A percentile compares a stretch with the other conserved stretches of the same genome.
These are phyloP conservation scores for Ambrosia hybrid DNA, from an alignment of 140 eudicot genomes.

Conservation along the genomic window DNA sequence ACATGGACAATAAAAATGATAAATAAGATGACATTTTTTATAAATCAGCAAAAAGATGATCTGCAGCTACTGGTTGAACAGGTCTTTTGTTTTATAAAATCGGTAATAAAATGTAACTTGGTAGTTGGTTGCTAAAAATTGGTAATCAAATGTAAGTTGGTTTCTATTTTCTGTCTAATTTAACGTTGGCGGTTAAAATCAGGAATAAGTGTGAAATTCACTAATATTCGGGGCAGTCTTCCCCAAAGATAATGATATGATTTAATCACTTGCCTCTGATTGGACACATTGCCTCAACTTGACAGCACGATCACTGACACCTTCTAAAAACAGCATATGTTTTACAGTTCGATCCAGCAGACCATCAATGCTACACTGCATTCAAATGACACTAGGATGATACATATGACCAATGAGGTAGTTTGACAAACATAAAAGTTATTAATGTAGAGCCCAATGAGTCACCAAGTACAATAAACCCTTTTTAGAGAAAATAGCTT, in stretches of 20 bases:
- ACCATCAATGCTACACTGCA: constrained; percentile 96
- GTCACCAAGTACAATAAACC: neutral
- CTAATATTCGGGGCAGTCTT: neutral
- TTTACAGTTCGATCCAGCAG: constrained; percentile 69
- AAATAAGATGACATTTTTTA: neutral
- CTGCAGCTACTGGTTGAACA: neutral
- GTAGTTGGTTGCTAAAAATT: neutral
- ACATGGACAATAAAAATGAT: neutral
- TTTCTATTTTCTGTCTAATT: neutral
- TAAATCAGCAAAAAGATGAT: neutral
- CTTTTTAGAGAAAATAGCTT: neutral
- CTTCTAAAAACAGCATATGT: constrained; percentile 71
- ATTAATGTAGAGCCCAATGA: neutral
- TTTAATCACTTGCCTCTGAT: constrained; percentile 47
- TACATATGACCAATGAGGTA: constrained; percentile 1
- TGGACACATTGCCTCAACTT: constrained; percentile 50
- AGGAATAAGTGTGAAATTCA: neutral
- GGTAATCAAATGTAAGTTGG: neutral
- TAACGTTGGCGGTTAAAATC: neutral
- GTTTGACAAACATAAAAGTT: neutral
- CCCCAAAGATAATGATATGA: constrained; percentile 1
- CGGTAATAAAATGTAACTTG: neutral
- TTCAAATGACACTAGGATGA: constrained; percentile 17
- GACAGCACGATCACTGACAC: constrained; percentile 59
- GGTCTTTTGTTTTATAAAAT: neutral